A percentile compares a stretch with the other conserved stretches of the same genome.
These are phyloP conservation scores for Aspergillus sp. DNA, from an alignment of 2,329 filamentous ascomycete species.

Conservation along the genomic window DNA sequence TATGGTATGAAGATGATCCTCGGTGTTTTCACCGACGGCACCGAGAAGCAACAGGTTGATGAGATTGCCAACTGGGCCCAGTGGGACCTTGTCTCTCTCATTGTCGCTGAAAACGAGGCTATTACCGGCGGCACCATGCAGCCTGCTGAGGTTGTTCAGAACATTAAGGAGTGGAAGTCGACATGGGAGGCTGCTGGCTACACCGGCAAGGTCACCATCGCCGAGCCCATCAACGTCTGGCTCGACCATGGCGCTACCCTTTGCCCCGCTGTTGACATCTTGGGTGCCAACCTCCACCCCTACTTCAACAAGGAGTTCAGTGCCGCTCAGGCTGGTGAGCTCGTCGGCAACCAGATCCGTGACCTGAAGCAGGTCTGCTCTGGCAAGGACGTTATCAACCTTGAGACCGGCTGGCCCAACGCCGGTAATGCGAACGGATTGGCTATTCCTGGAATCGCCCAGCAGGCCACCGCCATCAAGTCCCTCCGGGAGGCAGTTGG, in stretches of 20 bases:
- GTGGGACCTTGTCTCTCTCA: slow-evolving; percentile 74
- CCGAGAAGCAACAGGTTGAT: slow-evolving; percentile 61
- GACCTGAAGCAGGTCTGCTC: slow-evolving; percentile 70
- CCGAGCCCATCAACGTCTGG: slow-evolving; percentile 81
- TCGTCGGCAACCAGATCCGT: slow-evolving; percentile 71
- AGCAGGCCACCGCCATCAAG: slow-evolving; percentile 73
- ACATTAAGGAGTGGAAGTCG: slow-evolving; percentile 67
- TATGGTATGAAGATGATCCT: slow-evolving; percentile 77
- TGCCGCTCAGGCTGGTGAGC: slow-evolving; percentile 68
- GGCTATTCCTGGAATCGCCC: slow-evolving; percentile 64
- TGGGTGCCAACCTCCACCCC: slow-evolving; percentile 85
- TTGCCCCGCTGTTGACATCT: slow-evolving; percentile 73
- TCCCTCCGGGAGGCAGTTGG: slow-evolving; percentile 68
- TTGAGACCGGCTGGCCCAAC: slow-evolving; percentile 90
- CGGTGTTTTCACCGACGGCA: slow-evolving; percentile 78
- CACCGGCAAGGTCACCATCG: slow-evolving; percentile 74
- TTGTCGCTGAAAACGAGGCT: slow-evolving; percentile 90
- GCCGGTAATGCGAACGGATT: slow-evolving; percentile 67
- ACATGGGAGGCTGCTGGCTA: slow-evolving; percentile 67
- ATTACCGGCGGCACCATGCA: slow-evolving; percentile 40
- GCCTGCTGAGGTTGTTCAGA: slow-evolving; percentile 30
- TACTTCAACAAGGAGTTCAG: slow-evolving; percentile 79
- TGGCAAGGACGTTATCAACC: slow-evolving; percentile 71
- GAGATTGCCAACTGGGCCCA: slow-evolving; percentile 70
- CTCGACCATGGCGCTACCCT: slow-evolving; percentile 59